Conservation (phyloP, 306 rosid species). For the Ziziphus jujuba region DNA sequence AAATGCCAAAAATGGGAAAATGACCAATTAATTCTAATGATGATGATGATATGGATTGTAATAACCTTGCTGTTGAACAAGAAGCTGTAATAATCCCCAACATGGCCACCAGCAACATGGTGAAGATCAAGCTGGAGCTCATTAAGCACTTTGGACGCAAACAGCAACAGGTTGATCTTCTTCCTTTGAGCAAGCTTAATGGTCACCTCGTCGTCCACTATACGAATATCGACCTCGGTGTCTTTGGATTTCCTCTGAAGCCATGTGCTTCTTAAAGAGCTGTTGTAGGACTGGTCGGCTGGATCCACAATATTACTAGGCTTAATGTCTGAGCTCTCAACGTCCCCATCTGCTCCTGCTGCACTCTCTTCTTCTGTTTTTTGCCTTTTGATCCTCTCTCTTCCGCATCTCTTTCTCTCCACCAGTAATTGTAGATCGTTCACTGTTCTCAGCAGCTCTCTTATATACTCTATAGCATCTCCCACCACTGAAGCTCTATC, state of each 20-base stretch:
- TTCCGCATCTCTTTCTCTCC: slow-evolving; percentile 63
- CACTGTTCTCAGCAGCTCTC: slow-evolving; percentile 65
- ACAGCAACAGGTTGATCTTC: slow-evolving; percentile 63
- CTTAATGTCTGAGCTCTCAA: slow-evolving; percentile 68
- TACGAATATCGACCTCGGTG: slow-evolving; percentile 78
- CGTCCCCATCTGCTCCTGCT: slow-evolving; percentile 20
- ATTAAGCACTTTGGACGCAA: slow-evolving; percentile 57
- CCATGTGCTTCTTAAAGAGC: slow-evolving; percentile 77
- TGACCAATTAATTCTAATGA: background rate
- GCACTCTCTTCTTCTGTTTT: slow-evolving; percentile 43
- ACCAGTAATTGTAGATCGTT: slow-evolving; percentile 53
- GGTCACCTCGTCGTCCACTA: slow-evolving; percentile 67
- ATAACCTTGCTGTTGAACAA: slow-evolving; percentile 78
- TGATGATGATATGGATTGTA: background rate
- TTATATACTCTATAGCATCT: slow-evolving; percentile 66
- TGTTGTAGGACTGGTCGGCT: slow-evolving; percentile 47
- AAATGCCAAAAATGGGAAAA: background rate
- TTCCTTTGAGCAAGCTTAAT: slow-evolving; percentile 73
- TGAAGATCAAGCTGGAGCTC: slow-evolving; percentile 84
- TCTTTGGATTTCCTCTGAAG: slow-evolving; percentile 86
- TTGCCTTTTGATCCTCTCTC: slow-evolving; percentile 63
- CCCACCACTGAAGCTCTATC: slow-evolving; percentile 82
- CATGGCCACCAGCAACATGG: slow-evolving; percentile 84
- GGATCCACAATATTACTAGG: slow-evolving; percentile 45
- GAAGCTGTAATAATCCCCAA: slow-evolving; percentile 80